phyloP scores from a whole-genome alignment of 805 yeast genomes.

The Blastobotrys mokoenaii region DNA sequence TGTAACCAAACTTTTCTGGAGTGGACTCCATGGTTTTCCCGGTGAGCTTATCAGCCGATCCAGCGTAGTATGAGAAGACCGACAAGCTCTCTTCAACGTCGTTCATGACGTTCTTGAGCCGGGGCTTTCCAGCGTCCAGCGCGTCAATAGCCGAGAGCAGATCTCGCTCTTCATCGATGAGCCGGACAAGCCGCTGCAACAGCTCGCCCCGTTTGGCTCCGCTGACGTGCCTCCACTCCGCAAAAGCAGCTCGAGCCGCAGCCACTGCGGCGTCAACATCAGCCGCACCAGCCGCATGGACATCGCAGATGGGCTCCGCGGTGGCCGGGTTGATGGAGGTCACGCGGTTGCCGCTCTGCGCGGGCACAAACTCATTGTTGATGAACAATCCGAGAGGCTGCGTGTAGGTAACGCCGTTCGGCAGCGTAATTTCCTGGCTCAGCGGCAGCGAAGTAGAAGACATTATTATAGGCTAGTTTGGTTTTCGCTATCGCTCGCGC shows the following conservation, averaged over 20 bases:
- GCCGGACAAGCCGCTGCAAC: constrained; percentile 65
- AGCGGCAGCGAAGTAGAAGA: constrained; percentile 13
- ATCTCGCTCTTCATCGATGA: constrained; percentile 64
- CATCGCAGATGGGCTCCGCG: constrained; percentile 58
- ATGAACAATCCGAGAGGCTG: constrained; percentile 82
- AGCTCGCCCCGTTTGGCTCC: constrained; percentile 60
- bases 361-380: constrained; percentile 63
- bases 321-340: constrained; percentile 63
- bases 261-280: constrained; percentile 81
- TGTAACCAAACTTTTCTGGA: constrained; percentile 60
- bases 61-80: constrained; percentile 78
- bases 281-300: constrained; percentile 67
- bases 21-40: constrained; percentile 63
- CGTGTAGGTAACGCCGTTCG: constrained; percentile 64
- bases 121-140: constrained; percentile 82
- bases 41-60: constrained; percentile 80
- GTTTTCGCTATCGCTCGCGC: too few relatives aligned
- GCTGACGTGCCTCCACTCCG: constrained; percentile 61
- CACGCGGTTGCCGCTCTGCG: constrained; percentile 52
- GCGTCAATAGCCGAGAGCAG: constrained; percentile 74
- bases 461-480: too few relatives aligned
- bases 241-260: constrained; percentile 75
- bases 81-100: constrained; percentile 65
- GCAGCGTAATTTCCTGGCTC: constrained; percentile 29
- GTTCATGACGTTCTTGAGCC: constrained; percentile 48